Percentiles rank a stretch among this genome's conserved stretches.
These are phyloP conservation scores for Notholithocarpus densiflorus DNA, from an alignment of 306 rosid species.

Conservation along the genomic window DNA sequence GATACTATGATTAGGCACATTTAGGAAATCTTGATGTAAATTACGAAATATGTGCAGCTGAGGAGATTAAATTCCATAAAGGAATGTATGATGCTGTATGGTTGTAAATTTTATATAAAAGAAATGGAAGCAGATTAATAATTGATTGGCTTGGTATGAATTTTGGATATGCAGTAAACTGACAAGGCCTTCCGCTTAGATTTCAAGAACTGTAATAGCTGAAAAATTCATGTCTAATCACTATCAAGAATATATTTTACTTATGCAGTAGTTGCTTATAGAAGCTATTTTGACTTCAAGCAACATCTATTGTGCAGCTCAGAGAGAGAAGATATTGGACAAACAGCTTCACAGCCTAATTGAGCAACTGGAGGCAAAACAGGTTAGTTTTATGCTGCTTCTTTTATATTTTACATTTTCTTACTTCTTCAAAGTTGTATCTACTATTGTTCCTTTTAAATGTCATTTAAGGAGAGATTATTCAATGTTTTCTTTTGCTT, in stretches of 20 bases:
- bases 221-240: neutral
- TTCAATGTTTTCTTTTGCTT: conserved; percentile 16
- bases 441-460: neutral
- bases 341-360: conserved; percentile 84
- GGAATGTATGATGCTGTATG: neutral
- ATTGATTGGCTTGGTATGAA: neutral
- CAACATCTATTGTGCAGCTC: conserved; percentile 53
- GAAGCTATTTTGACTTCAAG: neutral
- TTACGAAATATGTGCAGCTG: neutral
- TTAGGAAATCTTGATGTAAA: neutral
- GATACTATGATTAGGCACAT: neutral
- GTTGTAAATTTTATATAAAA: neutral
- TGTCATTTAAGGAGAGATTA: neutral
- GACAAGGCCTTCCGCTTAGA: neutral
- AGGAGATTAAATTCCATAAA: neutral
- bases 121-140: neutral
- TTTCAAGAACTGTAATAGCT: neutral
- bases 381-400: conserved; percentile 36
- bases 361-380: conserved; percentile 82
- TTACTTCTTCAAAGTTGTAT: neutral
- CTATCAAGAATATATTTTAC: neutral
- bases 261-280: conserved; percentile 8
- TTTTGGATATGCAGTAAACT: neutral
- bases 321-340: conserved; percentile 85
- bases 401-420: conserved; percentile 1